Evolutionary conservation across 805 yeast species (phyloP).

Genomic region (Candida taoyuanica): DNA sequence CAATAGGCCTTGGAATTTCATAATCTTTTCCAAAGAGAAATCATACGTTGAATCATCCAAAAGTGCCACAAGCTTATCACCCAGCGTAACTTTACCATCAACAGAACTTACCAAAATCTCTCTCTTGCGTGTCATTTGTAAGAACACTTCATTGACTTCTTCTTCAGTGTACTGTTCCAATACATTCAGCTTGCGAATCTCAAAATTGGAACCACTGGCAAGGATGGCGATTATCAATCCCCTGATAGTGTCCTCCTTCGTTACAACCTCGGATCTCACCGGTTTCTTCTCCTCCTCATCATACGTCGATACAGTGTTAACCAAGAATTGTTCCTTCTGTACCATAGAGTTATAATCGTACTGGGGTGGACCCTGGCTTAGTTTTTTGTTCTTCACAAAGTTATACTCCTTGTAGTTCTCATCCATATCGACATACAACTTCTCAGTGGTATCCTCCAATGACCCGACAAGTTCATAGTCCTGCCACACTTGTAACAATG

Average conservation of each 20-base stretch:
- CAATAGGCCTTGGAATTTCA: slow-evolving; percentile 41
- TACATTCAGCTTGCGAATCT: slow-evolving; percentile 27
- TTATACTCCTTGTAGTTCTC: slow-evolving; percentile 46
- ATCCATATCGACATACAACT: slow-evolving; percentile 33
- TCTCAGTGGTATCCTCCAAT: slow-evolving; percentile 16
- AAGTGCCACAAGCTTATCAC: slow-evolving; percentile 23
- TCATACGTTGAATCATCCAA: slow-evolving; percentile 29
- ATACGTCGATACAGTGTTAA: slow-evolving; percentile 41
- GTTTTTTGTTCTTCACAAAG: slow-evolving; percentile 31
- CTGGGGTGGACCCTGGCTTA: slow-evolving; percentile 28
- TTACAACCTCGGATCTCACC: neutral
- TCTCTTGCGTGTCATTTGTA: slow-evolving; percentile 43
- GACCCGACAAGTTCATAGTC: slow-evolving; percentile 33
- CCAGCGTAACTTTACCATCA: slow-evolving; percentile 36
- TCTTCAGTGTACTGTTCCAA: slow-evolving; percentile 45
- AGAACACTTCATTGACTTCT: slow-evolving; percentile 39
- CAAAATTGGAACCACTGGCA: slow-evolving; percentile 23
- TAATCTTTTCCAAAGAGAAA: slow-evolving; percentile 40
- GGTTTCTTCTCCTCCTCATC: slow-evolving; percentile 7
- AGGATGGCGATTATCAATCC: slow-evolving; percentile 33
- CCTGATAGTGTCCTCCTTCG: slow-evolving; percentile 24
- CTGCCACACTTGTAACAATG: slow-evolving; percentile 64
- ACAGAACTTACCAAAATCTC: slow-evolving; percentile 46
- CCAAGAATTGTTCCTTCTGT: slow-evolving; percentile 56
- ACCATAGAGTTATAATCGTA: slow-evolving; percentile 61